Evolutionary conservation across 2,329 filamentous ascomycete genomes (phyloP).

Genomic region (Leptographium lundbergii): DNA sequence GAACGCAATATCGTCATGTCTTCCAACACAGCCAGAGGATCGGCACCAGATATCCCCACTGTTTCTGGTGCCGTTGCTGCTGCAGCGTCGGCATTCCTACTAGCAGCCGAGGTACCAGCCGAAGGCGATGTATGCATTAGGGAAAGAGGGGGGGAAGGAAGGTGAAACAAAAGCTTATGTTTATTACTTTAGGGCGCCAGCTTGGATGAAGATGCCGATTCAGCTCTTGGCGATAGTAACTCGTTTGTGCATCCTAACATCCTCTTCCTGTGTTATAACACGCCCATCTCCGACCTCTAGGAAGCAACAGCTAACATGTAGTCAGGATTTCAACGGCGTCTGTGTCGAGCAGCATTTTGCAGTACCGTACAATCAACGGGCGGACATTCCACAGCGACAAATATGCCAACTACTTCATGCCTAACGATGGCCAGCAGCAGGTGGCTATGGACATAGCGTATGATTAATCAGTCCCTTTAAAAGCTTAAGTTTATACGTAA

Average conservation of each 20-base stretch:
- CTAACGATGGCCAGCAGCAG: background rate
- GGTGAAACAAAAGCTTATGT: background rate
- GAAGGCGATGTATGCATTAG: background rate
- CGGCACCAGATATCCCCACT: too few relatives aligned
- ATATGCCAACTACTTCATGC: background rate
- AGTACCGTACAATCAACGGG: background rate
- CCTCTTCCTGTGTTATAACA: background rate
- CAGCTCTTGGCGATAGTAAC: background rate
- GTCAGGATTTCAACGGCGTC: background rate
- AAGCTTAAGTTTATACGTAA: too few relatives aligned
- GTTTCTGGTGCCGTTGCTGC: too few relatives aligned
- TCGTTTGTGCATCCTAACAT: background rate
- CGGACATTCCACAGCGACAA: background rate
- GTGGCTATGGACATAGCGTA: background rate
- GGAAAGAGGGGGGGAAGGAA: too few relatives aligned
- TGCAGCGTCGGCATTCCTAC: too few relatives aligned
- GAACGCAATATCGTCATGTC: too few relatives aligned
- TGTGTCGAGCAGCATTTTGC: background rate
- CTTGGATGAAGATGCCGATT: background rate
- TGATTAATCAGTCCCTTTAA: background rate
- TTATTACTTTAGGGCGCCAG: background rate
- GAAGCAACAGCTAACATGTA: background rate
- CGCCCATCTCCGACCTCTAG: too few relatives aligned
- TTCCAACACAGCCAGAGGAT: too few relatives aligned
- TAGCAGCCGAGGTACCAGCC: background rate